Evolutionary conservation across 2,329 filamentous ascomycete genomes (phyloP).

Genomic region (Colletotrichum sp.): DNA sequence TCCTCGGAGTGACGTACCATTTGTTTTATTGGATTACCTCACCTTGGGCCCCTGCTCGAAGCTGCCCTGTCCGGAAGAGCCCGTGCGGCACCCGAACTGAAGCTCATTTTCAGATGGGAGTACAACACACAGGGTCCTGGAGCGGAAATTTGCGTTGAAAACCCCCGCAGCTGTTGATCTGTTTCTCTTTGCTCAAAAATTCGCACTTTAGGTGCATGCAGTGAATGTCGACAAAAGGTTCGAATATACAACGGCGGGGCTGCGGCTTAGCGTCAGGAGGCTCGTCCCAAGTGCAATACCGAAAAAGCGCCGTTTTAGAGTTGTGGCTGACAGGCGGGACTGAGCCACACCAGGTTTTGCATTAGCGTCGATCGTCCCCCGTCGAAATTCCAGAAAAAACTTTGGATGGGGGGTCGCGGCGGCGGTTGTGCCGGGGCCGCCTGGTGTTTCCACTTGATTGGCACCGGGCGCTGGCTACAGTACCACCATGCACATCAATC

Average conservation of each 20-base stretch:
- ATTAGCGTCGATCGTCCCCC: conserved; percentile 19
- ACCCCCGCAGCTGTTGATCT: background rate
- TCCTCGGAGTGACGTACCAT: background rate
- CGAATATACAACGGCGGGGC: background rate
- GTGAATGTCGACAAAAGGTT: background rate
- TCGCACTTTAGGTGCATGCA: background rate
- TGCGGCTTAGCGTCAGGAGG: background rate
- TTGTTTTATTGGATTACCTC: conserved; percentile 5
- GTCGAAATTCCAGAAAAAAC: conserved; percentile 8
- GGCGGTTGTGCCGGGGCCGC: background rate
- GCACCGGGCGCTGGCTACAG: background rate
- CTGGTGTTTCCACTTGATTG: conserved; percentile 10
- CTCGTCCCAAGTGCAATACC: background rate
- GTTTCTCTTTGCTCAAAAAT: background rate
- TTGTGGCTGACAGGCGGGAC: conserved; percentile 20
- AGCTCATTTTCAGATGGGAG: conserved; percentile 15
- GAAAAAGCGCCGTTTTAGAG: conserved; percentile 19
- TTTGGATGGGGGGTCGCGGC: background rate
- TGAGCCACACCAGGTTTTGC: conserved; percentile 17
- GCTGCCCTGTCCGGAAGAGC: conserved; percentile 8
- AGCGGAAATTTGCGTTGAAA: background rate
- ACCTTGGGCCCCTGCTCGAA: conserved; percentile 7
- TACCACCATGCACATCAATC: background rate
- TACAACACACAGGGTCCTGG: background rate
- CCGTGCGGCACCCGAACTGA: conserved; percentile 15